Base-by-base conservation (phyloP, 164 flowering plant genomes). In the Stephania cephalantha region DNA sequence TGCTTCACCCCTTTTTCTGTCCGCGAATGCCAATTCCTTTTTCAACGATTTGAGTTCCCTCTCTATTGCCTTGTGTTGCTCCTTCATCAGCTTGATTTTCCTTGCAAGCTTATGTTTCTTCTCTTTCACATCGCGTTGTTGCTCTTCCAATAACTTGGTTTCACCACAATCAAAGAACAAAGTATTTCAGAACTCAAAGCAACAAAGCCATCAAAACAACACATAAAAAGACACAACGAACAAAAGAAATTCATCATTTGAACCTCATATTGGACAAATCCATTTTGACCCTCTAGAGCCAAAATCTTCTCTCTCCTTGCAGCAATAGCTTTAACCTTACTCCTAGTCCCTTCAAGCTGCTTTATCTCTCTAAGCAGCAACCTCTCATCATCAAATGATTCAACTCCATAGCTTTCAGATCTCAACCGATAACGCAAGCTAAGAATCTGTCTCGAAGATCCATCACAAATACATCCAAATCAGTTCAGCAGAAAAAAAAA, bases 321-420 rank as follows among this genome's bases (percentile, higher is more conserved):
- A 80, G 81, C 92, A 82, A 87, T 82, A 12, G 93, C 92, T 76
- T 87, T 80, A 74, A 91, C 94, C 77, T 87, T 84, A 25, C 84
- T 89, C 88, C 98, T 85, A 18, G 94, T 90, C 46, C 89, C 89
- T 84, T 93, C 98, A 67, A 91, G 89, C 68, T 87, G 91, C 70
- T 89, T 90, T 68, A 95, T 93, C 68, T 91, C 98, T 74, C 86
- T 87, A 17, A 95, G 85, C 64, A 91, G 71, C 81, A 91, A 87
- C 80, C 91, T 93, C 87, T 93, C 98, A 85, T 90, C 96, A 15
- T 4, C 42, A 35, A 35, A 35, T 35, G 42, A 80, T 69, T 78
- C 88, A 84, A 7, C 93, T 83, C 42, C 42, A 68, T 86, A 87
- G 85, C 92, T 91, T 83, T 91, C 95, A 80, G 90, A 96, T 73